These are phyloP conservation scores for Fusarium cicatricum DNA, from an alignment of 2,329 filamentous ascomycete species.

Conservation along the genomic window DNA sequence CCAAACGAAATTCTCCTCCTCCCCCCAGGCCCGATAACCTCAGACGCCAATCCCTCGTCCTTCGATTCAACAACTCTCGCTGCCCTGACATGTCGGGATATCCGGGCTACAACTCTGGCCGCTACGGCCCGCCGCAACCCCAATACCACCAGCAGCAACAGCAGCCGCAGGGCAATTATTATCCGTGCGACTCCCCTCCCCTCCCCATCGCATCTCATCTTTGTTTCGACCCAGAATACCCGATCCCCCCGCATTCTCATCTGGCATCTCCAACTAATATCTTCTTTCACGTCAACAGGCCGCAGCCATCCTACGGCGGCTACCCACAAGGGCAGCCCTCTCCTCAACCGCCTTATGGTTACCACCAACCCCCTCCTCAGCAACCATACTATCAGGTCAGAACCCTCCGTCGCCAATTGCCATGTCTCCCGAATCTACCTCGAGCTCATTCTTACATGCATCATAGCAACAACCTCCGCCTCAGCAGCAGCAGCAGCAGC, in stretches of 20 bases:
- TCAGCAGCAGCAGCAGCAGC: constrained; percentile 41
- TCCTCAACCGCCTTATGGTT: constrained; percentile 58
- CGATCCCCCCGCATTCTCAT: constrained; percentile 22
- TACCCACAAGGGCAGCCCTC: constrained; percentile 57
- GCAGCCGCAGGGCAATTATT: constrained; percentile 51
- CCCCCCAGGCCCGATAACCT: constrained; percentile 1
- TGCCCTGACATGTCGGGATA: constrained; percentile 67
- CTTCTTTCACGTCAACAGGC: constrained; percentile 42
- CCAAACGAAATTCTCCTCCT: background rate
- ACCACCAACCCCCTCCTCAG: constrained; percentile 54
- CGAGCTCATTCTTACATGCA: constrained; percentile 16
- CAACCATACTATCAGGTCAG: constrained; percentile 51
- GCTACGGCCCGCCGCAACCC: constrained; percentile 48
- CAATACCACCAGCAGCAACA: constrained; percentile 44
- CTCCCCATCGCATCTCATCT: constrained; percentile 36
- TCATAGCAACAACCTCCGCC: constrained; percentile 43
- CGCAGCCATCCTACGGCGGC: constrained; percentile 57
- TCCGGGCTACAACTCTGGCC: constrained; percentile 62
- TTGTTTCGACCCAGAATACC: constrained; percentile 6
- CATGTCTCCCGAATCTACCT: background rate
- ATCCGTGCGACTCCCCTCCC: constrained; percentile 56
- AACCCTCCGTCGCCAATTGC: background rate
- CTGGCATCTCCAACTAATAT: constrained; percentile 35
- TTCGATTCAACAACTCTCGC: constrained; percentile 1
- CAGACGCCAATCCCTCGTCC: background rate